These are phyloP conservation scores for Graphilbum fragrans DNA, from an alignment of 2,329 filamentous ascomycete species.

Conservation along the genomic window DNA sequence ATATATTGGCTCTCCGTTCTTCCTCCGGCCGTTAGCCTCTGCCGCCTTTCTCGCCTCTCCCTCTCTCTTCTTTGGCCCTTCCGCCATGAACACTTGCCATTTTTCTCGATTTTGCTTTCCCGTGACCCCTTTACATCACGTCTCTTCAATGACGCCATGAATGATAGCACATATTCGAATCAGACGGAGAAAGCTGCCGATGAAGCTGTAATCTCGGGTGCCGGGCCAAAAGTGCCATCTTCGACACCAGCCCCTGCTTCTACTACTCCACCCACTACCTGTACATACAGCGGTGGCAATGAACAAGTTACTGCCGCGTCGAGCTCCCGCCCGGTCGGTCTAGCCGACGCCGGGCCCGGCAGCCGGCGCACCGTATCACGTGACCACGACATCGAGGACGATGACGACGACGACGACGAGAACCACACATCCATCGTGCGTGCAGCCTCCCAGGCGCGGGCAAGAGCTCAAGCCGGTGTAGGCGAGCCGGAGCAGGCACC, in stretches of 20 bases:
- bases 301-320: no score
- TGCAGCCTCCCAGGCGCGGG: not conserved
- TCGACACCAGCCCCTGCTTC: no score
- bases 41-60: not conserved
- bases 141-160: slow-evolving; percentile 9
- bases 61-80: not conserved
- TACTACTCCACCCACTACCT: no score
- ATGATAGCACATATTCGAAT: not conserved
- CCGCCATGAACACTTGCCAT: not conserved
- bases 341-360: not conserved
- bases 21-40: no score
- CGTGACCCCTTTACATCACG: not conserved
- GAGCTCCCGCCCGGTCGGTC: no score
- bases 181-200: not conserved
- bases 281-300: no score
- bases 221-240: no score
- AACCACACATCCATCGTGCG: not conserved
- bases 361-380: not conserved
- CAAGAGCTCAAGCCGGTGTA: not conserved
- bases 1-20: no score
- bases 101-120: not conserved
- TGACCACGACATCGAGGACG: not conserved
- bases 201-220: not conserved
- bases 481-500: slow-evolving; percentile 1
- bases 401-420: not conserved